Percentiles rank a stretch among this genome's conserved stretches.
Evolutionary conservation across 2,329 filamentous ascomycete species (phyloP).

Genomic region (Microcyclosporella mali): DNA sequence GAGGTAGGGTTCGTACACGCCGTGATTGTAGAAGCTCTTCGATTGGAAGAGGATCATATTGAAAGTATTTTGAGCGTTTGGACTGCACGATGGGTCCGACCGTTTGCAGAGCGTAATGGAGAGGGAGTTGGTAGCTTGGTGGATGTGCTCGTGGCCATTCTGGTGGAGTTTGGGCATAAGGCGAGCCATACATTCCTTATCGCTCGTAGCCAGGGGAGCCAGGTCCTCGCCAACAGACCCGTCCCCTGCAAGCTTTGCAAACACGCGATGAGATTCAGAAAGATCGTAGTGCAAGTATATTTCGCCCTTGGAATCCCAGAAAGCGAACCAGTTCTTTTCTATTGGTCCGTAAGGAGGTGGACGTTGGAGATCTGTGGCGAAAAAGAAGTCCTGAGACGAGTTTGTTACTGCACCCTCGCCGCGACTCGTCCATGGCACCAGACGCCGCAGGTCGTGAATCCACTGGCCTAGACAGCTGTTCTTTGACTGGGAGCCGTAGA

Average conservation of each 20-base stretch:
- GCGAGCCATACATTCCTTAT: slow-evolving; percentile 45
- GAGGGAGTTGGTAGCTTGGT: slow-evolving; percentile 56
- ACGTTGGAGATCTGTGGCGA: slow-evolving; percentile 46
- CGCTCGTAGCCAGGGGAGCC: slow-evolving; percentile 29
- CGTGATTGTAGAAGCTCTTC: slow-evolving; percentile 44
- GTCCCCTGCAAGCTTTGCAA: slow-evolving; percentile 37
- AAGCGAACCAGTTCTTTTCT: slow-evolving; percentile 58
- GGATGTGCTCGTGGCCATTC: slow-evolving; percentile 41
- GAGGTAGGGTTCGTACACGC: slow-evolving; percentile 50
- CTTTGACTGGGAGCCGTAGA: slow-evolving; percentile 50
- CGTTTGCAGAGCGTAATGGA: slow-evolving; percentile 49
- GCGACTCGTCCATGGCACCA: slow-evolving; percentile 35
- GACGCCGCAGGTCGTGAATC: slow-evolving; percentile 46
- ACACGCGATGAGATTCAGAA: slow-evolving; percentile 40
- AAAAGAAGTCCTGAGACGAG: slow-evolving; percentile 30
- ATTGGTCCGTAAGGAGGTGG: slow-evolving; percentile 39
- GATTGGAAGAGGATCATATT: slow-evolving; percentile 50
- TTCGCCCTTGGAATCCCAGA: slow-evolving; percentile 47
- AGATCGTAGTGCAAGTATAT: slow-evolving; percentile 51
- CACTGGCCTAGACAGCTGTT: slow-evolving; percentile 53
- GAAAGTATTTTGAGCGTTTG: slow-evolving; percentile 46
- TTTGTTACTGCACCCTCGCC: neutral
- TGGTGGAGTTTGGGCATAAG: slow-evolving; percentile 13
- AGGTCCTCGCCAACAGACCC: slow-evolving; percentile 45
- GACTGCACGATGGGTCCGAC: slow-evolving; percentile 39